phyloP scores from a whole-genome alignment of 2,329 filamentous ascomycete genomes.

The Alternaria triticimaculans region DNA sequence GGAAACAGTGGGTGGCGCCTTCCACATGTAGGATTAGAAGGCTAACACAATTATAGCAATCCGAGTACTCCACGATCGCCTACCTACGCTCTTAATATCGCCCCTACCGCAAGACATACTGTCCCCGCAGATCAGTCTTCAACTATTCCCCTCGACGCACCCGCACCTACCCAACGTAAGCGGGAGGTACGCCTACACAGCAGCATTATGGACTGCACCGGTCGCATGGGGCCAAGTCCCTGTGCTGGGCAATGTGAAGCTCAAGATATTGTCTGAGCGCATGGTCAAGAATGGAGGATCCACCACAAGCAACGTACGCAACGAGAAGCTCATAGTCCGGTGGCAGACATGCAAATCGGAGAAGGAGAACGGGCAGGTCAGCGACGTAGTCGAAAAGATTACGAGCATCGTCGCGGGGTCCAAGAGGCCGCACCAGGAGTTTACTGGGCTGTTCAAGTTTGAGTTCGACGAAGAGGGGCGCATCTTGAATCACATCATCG shows the following conservation, averaged over 20 bases:
- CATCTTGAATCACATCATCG: constrained; percentile 87
- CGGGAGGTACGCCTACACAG: constrained; percentile 87
- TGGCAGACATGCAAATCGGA: constrained; percentile 76
- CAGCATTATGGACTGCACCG: constrained; percentile 93
- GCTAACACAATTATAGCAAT: constrained; percentile 55
- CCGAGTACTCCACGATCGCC: constrained; percentile 65
- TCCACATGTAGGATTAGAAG: not conserved
- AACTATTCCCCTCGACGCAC: constrained; percentile 75
- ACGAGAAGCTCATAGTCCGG: constrained; percentile 86
- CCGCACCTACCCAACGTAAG: constrained; percentile 91
- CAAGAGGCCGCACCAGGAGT: constrained; percentile 64
- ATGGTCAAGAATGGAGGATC: constrained; percentile 69
- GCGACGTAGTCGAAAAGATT: constrained; percentile 62
- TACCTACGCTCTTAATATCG: constrained; percentile 66
- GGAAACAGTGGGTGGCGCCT: constrained; percentile 61
- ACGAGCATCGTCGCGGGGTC: constrained; percentile 63
- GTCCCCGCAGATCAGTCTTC: constrained; percentile 66
- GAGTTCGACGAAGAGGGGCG: constrained; percentile 90
- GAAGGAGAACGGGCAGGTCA: constrained; percentile 52
- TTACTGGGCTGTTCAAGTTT: constrained; percentile 92
- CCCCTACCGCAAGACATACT: constrained; percentile 68
- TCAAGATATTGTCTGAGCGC: constrained; percentile 88
- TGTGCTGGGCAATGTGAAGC: constrained; percentile 84
- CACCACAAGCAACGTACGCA: constrained; percentile 50
- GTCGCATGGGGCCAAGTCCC: constrained; percentile 95